Conservation (phyloP, 1,284 basidiomycete species). For the Cystobasidium sp. region DNA sequence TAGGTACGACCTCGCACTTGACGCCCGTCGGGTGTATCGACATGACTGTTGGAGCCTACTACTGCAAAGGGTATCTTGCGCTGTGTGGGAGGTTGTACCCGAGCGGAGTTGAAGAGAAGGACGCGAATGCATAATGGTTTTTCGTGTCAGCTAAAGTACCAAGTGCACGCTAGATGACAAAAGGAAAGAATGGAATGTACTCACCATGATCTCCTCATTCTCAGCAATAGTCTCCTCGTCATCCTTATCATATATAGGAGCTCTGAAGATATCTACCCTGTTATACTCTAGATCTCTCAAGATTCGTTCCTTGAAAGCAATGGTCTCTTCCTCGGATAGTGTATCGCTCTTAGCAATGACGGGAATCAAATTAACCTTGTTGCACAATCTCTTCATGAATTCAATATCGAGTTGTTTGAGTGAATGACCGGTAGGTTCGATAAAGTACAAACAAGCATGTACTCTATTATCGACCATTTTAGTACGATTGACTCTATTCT, state of each 20-base stretch:
- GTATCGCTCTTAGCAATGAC: slow-evolving; percentile 97
- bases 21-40: slow-evolving; percentile 80
- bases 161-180: neutral
- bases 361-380: slow-evolving; percentile 94
- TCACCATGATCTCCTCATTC: slow-evolving; percentile 84
- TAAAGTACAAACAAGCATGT: slow-evolving; percentile 95
- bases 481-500: slow-evolving; percentile 90
- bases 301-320: slow-evolving; percentile 87
- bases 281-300: slow-evolving; percentile 81
- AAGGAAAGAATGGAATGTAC: slow-evolving; percentile 42
- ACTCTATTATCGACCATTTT: slow-evolving; percentile 75
- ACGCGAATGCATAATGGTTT: no score
- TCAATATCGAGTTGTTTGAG: slow-evolving; percentile 96
- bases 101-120: no score
- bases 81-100: slow-evolving; percentile 52
- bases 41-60: slow-evolving; percentile 84
- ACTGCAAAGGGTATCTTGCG: slow-evolving; percentile 97
- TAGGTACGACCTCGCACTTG: slow-evolving; percentile 88
- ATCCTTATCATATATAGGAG: slow-evolving; percentile 92
- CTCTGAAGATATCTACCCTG: slow-evolving; percentile 93
- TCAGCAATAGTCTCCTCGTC: slow-evolving; percentile 95
- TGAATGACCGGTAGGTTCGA: slow-evolving; percentile 89
- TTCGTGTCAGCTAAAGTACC: neutral
- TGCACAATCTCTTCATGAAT: slow-evolving; percentile 94
- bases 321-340: slow-evolving; percentile 90